Evolutionary conservation across 2,329 filamentous ascomycete species (phyloP), one percentile per base, ranked within the genome.

Genomic region (Colletotrichum tanaceti): DNA sequence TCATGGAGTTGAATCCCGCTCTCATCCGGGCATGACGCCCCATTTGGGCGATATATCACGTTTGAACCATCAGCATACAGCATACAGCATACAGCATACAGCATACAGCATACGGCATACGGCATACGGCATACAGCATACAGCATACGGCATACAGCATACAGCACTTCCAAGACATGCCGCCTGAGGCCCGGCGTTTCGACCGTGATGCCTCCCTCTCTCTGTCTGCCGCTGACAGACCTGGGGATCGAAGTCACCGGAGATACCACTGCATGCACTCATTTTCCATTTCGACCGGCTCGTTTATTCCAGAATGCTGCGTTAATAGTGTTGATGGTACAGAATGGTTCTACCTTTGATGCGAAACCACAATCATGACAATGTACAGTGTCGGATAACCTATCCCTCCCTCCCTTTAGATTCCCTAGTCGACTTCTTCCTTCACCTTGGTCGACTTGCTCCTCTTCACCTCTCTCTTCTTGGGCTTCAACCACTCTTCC

Each of bases 401-500:
- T n/a, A 58, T 5, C 46, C 43, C n/a, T 47, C 55, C 4, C 43
- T n/a, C 47, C 16, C 20, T 43, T 16, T 43, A 28, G 24, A 55
- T 16, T 20, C 79, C 77, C 46, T 76, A 78, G 54, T 70, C 76
- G 2, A 74, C 74, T 55, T 73, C 77, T 62, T 14, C 50, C 14
- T 1, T 6, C 28, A 53, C 9, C 50, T 53, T 53, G 10, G 78
- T 81, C 74, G 79, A 86, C 79, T 80, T 90, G 77, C 16, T 47
- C 74, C 83, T 83, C 75, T 87, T 89, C 24, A 88, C 77, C 71
- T 90, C 86, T 65, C 89, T 86, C 81, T 97, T 98, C 78, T 87
- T 90, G 0, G 94, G 93, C 63, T 90, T 86, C 24, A 98, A 81
- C 93, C 94, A 98, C 70, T 97, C 92, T 77, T 97, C 94, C 89